Evolutionary conservation across 2,329 filamentous ascomycete species (phyloP).

Genomic region (Byssoonygena ceratinophila): DNA sequence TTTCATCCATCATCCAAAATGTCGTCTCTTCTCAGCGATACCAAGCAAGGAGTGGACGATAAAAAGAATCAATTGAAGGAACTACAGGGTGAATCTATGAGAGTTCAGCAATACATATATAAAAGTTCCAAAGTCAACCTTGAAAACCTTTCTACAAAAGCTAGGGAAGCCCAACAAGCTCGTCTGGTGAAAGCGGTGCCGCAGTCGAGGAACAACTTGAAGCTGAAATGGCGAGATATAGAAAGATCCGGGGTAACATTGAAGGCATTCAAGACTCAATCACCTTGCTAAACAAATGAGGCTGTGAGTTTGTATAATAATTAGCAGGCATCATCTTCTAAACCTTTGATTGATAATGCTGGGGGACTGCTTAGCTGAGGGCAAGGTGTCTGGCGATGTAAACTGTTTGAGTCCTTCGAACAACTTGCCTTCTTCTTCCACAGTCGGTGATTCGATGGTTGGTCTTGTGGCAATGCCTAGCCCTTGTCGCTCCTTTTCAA

Average conservation of each 20-base stretch:
- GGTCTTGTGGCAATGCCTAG: slow-evolving; percentile 5
- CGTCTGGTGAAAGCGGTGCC: not conserved
- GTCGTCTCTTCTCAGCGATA: not conserved
- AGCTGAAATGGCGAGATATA: not conserved
- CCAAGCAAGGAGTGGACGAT: not conserved
- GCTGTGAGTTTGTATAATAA: not conserved
- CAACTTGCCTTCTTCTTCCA: not conserved
- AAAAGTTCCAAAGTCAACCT: not conserved
- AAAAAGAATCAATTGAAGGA: not conserved
- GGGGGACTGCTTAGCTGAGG: too few relatives aligned
- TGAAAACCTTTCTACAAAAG: not conserved
- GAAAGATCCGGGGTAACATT: not conserved
- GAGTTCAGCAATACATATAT: not conserved
- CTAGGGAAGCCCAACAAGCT: not conserved
- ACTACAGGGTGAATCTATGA: not conserved
- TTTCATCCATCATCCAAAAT: too few relatives aligned
- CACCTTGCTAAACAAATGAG: not conserved
- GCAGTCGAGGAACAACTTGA: not conserved
- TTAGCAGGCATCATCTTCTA: not conserved
- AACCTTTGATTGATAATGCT: slow-evolving; percentile 1
- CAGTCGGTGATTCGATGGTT: not conserved
- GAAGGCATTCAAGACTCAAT: not conserved
- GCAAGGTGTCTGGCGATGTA: not conserved
- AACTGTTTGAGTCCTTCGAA: not conserved
- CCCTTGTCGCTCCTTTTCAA: slow-evolving; percentile 6